These are phyloP conservation scores for Bauhinia variegata DNA, from an alignment of 306 rosid genomes.

Conservation along the genomic window DNA sequence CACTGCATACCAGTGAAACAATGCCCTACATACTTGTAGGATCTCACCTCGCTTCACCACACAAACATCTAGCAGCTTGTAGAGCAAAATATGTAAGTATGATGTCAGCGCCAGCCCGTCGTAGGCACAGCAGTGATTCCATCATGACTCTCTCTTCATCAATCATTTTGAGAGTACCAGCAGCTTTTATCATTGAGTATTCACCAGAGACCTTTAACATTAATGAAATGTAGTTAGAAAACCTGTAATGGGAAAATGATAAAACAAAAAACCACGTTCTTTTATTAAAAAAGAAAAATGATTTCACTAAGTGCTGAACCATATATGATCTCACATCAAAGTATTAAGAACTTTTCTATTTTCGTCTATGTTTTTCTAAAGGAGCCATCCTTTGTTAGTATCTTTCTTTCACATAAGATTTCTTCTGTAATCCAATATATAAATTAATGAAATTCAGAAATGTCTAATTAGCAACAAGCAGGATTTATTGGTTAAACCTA, in stretches of 20 bases:
- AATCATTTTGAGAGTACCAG: conserved; percentile 81
- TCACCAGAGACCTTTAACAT: conserved; percentile 88
- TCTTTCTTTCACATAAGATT: too few relatives aligned
- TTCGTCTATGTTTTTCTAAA: too few relatives aligned
- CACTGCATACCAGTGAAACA: conserved; percentile 23
- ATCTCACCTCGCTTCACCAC: conserved; percentile 78
- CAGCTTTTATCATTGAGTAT: conserved; percentile 94
- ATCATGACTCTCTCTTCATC: conserved; percentile 94
- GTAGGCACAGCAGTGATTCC: conserved; percentile 88
- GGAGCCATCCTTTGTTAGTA: too few relatives aligned
- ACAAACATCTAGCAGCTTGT: conserved; percentile 82
- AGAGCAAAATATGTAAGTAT: conserved; percentile 90
- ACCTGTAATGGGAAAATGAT: neutral
- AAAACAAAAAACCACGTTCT: conserved; percentile 1
- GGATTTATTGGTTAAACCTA: conserved; percentile 2
- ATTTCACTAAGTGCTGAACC: conserved; percentile 2
- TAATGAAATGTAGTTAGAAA: conserved; percentile 12
- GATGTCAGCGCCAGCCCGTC: conserved; percentile 93
- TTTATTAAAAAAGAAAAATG: too few relatives aligned
- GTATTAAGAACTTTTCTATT: conserved; percentile 5
- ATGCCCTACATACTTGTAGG: conserved; percentile 1
- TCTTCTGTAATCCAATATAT: too few relatives aligned
- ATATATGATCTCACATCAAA: conserved; percentile 14
- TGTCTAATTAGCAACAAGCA: conserved; percentile 10
- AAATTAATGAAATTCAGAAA: neutral